Evolutionary conservation across 2,329 filamentous ascomycete genomes (phyloP).

Genomic region (Colletotrichum sp.): DNA sequence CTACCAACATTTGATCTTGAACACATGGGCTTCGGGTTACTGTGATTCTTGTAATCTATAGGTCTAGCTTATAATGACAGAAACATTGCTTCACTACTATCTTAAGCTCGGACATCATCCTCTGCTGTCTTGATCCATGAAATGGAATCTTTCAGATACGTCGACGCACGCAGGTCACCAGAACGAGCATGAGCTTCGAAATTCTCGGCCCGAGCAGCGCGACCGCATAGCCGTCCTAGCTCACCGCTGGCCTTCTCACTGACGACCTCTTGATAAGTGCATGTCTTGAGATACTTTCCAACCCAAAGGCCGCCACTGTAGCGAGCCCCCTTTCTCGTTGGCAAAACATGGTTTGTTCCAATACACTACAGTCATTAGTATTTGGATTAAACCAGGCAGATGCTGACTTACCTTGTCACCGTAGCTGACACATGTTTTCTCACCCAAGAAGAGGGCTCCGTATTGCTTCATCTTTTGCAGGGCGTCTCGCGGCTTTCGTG

Average conservation of each 20-base stretch:
- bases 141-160: conserved; percentile 44
- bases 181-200: conserved; percentile 60
- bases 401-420: conserved; percentile 51
- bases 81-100: background rate
- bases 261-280: conserved; percentile 58
- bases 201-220: conserved; percentile 53
- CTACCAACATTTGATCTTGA: background rate
- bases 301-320: conserved; percentile 61
- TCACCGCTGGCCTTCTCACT: conserved; percentile 48
- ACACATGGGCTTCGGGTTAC: background rate
- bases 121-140: conserved; percentile 45
- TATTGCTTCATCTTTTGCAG: conserved; percentile 56
- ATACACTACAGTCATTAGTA: conserved; percentile 42
- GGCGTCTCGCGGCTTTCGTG: conserved; percentile 48
- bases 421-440: conserved; percentile 57
- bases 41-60: background rate
- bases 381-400: background rate
- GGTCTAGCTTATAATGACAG: background rate
- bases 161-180: conserved; percentile 50
- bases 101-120: background rate
- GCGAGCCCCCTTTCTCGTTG: conserved; percentile 49
- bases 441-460: conserved; percentile 54
- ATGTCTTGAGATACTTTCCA: conserved; percentile 56
- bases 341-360: conserved; percentile 60
- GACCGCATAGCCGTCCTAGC: conserved; percentile 52